Conservation (phyloP, 306 rosid genomes). For the Vicia faba region DNA sequence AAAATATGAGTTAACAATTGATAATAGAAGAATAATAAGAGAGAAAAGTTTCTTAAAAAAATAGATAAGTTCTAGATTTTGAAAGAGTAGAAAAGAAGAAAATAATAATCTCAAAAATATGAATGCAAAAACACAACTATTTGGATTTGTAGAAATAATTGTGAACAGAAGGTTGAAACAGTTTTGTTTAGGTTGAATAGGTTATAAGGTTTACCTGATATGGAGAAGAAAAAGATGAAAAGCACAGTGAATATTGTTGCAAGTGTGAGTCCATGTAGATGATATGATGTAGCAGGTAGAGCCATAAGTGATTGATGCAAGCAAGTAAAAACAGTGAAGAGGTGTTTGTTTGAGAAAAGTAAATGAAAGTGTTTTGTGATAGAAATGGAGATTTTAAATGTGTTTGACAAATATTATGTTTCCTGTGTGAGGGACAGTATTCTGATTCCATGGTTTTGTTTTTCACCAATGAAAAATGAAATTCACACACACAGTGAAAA, state of each 20-base stretch:
- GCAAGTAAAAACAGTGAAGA: constrained; percentile 43
- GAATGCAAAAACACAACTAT: neutral
- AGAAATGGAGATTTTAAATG: constrained; percentile 28
- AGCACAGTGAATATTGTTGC: constrained; percentile 51
- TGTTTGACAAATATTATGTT: constrained; percentile 52
- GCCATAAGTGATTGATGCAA: constrained; percentile 53
- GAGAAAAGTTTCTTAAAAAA: neutral
- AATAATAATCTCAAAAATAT: neutral
- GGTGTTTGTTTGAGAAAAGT: constrained; percentile 35
- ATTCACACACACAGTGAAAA: constrained; percentile 36
- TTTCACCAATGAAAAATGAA: constrained; percentile 47
- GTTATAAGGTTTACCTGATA: constrained; percentile 54
- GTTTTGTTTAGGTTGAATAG: constrained; percentile 22
- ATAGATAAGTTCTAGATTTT: neutral
- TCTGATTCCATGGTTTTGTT: constrained; percentile 51
- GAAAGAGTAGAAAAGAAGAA: neutral
- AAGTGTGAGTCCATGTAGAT: constrained; percentile 43
- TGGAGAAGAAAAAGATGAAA: constrained; percentile 59
- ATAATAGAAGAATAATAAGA: neutral
- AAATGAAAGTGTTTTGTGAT: constrained; percentile 26
- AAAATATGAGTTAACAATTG: neutral
- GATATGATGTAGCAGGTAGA: constrained; percentile 41
- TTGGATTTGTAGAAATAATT: neutral
- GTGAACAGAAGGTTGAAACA: constrained; percentile 20
- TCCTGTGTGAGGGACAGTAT: constrained; percentile 55